These are phyloP conservation scores for Coemansia nantahalensis DNA, from an alignment of 192 early-diverging fungal genomes.

Conservation along the genomic window DNA sequence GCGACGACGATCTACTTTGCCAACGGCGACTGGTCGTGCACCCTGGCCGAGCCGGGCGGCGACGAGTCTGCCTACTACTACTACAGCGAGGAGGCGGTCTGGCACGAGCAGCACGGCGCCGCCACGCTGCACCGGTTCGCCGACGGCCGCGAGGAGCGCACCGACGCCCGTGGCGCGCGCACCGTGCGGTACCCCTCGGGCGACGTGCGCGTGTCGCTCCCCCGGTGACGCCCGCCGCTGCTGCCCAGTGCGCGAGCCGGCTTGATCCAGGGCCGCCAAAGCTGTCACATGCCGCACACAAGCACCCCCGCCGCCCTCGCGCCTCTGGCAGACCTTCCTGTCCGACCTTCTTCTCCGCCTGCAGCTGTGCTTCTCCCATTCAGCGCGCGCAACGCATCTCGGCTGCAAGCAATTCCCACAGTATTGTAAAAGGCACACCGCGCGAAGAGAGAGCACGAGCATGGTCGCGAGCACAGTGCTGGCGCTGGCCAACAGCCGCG, in stretches of 20 bases:
- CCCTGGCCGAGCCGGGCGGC: not conserved
- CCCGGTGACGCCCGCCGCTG: too few species aligned
- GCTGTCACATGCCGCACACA: not conserved
- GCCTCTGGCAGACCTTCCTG: too few species aligned
- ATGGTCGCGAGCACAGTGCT: not conserved
- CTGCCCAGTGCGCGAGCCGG: too few species aligned
- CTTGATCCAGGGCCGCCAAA: too few species aligned
- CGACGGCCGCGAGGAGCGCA: conserved; percentile 24
- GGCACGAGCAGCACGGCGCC: conserved; percentile 25
- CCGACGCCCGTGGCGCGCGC: not conserved
- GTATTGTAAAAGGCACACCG: too few species aligned
- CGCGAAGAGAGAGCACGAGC: conserved; percentile 4
- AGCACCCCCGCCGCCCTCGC: too few species aligned
- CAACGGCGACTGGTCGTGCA: conserved; percentile 49
- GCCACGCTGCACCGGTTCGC: conserved; percentile 11
- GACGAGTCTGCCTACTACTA: conserved; percentile 15
- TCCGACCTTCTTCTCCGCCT: too few species aligned
- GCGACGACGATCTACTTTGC: conserved; percentile 39
- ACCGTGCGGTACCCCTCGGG: conserved; percentile 13
- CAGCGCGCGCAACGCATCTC: too few species aligned
- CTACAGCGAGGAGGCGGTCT: conserved; percentile 37
- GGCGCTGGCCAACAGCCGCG: conserved; percentile 22
- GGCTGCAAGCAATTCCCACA: too few species aligned
- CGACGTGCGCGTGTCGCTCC: conserved; percentile 4
- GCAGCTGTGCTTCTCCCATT: too few species aligned